These are phyloP conservation scores for Xylaria bambusicola DNA, from an alignment of 495 filamentous ascomycete genomes.

Conservation along the genomic window DNA sequence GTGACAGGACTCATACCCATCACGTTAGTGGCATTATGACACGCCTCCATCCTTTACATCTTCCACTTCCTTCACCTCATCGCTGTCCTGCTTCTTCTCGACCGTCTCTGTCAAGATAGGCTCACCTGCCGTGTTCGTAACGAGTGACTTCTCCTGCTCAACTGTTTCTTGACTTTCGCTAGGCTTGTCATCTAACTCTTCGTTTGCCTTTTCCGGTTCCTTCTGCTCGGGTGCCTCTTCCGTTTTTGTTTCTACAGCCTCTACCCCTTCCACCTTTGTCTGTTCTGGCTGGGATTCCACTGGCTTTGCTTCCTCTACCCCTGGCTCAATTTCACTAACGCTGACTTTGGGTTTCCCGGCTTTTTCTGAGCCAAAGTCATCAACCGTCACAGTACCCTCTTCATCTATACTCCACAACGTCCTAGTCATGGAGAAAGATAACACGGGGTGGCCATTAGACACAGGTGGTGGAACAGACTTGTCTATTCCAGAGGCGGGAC, in stretches of 20 bases:
- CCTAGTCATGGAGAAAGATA: slow-evolving; percentile 42
- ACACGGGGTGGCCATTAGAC: slow-evolving; percentile 24
- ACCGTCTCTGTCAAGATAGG: slow-evolving; percentile 44
- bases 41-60: slow-evolving; percentile 30
- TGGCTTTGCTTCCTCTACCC: slow-evolving; percentile 24
- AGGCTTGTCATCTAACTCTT: not conserved
- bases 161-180: slow-evolving; percentile 11
- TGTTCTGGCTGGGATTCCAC: slow-evolving; percentile 23
- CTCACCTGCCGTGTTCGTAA: slow-evolving; percentile 61
- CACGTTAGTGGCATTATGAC: slow-evolving; percentile 19
- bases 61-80: slow-evolving; percentile 39
- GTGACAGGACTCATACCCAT: not conserved
- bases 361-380: slow-evolving; percentile 29
- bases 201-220: not conserved
- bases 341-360: not conserved
- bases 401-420: slow-evolving; percentile 56
- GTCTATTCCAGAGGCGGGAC: slow-evolving; percentile 30
- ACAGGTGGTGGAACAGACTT: slow-evolving; percentile 27
- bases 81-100: slow-evolving; percentile 34
- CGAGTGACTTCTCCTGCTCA: slow-evolving; percentile 44
- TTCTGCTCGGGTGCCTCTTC: not conserved
- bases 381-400: slow-evolving; percentile 46
- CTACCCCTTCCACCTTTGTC: slow-evolving; percentile 5
- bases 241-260: slow-evolving; percentile 16
- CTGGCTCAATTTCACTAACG: slow-evolving; percentile 17